Percentiles rank a stretch among this genome's conserved stretches.
phyloP scores from a whole-genome alignment of 805 yeast genomes.

The Sungouiella thailandica region DNA sequence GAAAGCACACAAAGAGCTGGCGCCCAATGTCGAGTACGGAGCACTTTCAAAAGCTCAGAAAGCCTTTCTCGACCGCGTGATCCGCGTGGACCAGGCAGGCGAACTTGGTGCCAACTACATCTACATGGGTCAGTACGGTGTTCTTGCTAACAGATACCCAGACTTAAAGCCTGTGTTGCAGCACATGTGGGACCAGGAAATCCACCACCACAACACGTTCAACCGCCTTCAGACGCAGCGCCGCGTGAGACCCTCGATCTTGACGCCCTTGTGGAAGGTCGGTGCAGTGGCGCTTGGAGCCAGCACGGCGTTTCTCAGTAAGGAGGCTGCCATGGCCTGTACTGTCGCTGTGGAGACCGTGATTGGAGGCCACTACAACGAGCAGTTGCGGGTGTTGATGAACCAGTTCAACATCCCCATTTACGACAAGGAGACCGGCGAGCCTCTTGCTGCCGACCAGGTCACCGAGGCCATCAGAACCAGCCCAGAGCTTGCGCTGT shows the following conservation, averaged over 20 bases:
- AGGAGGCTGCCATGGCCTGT: constrained; percentile 97
- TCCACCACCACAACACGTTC: constrained; percentile 85
- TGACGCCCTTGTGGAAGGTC: constrained; percentile 89
- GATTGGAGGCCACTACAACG: constrained; percentile 92
- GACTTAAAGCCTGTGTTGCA: constrained; percentile 71
- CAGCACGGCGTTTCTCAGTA: constrained; percentile 79
- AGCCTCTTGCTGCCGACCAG: constrained; percentile 17
- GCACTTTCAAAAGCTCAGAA: constrained; percentile 49
- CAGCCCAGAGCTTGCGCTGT: constrained; percentile 51
- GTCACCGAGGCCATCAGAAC: constrained; percentile 22
- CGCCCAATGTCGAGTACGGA: constrained; percentile 27
- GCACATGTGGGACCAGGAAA: constrained; percentile 99
- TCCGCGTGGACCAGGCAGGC: constrained; percentile 97
- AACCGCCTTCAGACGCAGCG: constrained; percentile 67
- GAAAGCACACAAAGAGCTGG: too few relatives aligned
- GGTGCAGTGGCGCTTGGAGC: constrained; percentile 88
- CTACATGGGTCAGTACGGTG: constrained; percentile 83
- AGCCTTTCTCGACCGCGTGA: constrained; percentile 66
- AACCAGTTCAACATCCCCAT: constrained; percentile 54
- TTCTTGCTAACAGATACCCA: constrained; percentile 66
- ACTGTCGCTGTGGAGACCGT: constrained; percentile 98
- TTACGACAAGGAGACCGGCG: constrained; percentile 32
- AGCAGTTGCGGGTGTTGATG: constrained; percentile 73
- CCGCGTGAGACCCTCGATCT: constrained; percentile 83
- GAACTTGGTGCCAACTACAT: constrained; percentile 94